These are phyloP conservation scores for Trifolium dubium DNA, from an alignment of 306 rosid species.

Conservation along the genomic window DNA sequence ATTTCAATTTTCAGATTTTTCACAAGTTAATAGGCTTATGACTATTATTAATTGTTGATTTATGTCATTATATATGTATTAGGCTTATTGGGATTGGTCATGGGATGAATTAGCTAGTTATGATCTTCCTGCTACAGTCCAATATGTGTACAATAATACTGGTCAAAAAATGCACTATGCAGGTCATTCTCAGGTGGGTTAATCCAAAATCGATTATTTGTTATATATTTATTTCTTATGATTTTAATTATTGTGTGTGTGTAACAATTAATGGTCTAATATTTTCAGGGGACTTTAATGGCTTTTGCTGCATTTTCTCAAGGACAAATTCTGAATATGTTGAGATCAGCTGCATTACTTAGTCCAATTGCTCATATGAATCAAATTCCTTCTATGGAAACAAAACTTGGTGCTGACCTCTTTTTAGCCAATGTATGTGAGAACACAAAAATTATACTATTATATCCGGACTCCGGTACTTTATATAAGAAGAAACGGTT, in stretches of 20 bases:
- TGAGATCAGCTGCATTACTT: slow-evolving; percentile 78
- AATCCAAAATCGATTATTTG: neutral
- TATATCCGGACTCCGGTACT: no score
- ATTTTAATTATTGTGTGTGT: neutral
- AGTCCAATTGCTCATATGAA: slow-evolving; percentile 79
- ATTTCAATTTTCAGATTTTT: neutral
- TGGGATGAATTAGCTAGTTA: slow-evolving; percentile 83
- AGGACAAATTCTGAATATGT: slow-evolving; percentile 48
- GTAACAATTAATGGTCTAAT: neutral
- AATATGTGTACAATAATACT: slow-evolving; percentile 66
- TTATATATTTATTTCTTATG: neutral
- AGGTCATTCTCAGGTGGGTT: slow-evolving; percentile 81
- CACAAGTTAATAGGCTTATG: neutral
- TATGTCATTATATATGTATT: slow-evolving; percentile 15
- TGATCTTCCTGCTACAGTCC: slow-evolving; percentile 74
- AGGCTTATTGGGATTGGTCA: slow-evolving; percentile 92
- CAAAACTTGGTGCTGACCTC: slow-evolving; percentile 55
- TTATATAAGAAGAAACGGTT: no score
- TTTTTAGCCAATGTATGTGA: slow-evolving; percentile 50
- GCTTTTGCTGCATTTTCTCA: slow-evolving; percentile 71
- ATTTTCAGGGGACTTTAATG: slow-evolving; percentile 72
- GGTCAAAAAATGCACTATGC: slow-evolving; percentile 71
- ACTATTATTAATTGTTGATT: neutral
- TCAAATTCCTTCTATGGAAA: slow-evolving; percentile 59
- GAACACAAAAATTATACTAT: neutral